Conservation (phyloP, 345 rosid genomes). For the Raphanus sativus region DNA sequence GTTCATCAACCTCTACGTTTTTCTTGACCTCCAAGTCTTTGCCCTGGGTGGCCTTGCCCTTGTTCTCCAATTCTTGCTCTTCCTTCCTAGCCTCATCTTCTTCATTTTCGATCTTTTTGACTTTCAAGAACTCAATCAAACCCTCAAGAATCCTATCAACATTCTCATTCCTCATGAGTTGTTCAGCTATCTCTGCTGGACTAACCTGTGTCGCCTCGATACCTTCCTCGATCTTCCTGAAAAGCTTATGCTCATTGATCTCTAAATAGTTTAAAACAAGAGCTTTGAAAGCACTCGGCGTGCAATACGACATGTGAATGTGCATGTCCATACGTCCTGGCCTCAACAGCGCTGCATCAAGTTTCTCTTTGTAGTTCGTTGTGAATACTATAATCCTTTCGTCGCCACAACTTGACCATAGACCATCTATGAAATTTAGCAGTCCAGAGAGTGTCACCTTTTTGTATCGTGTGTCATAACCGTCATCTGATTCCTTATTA, state of each 20-base stretch:
- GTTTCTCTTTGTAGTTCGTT: slow-evolving; percentile 1
- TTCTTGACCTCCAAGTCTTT: background rate
- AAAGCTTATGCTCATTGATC: slow-evolving; percentile 28
- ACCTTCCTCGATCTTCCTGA: slow-evolving; percentile 38
- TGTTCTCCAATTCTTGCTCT: background rate
- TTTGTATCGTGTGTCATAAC: background rate
- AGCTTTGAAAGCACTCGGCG: slow-evolving; percentile 27
- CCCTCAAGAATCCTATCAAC: slow-evolving; percentile 36
- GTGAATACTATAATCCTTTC: background rate
- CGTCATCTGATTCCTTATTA: background rate
- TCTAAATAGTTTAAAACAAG: slow-evolving; percentile 46
- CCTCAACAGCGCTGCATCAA: slow-evolving; percentile 57
- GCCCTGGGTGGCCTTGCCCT: background rate
- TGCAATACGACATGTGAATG: slow-evolving; percentile 59
- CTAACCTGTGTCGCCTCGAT: slow-evolving; percentile 35
- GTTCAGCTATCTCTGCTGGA: slow-evolving; percentile 53
- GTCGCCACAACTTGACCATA: background rate
- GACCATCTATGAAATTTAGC: background rate
- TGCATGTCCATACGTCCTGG: slow-evolving; percentile 75
- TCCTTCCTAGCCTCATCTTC: slow-evolving; percentile 21
- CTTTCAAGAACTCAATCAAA: slow-evolving; percentile 36
- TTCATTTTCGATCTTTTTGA: slow-evolving; percentile 31
- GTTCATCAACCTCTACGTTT: slow-evolving; percentile 47
- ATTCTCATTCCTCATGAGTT: slow-evolving; percentile 44
- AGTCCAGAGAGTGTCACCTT: background rate